Evolutionary conservation across 345 rosid genomes (phyloP), one percentile per base, ranked within the genome.

Genomic region (Melaleuca alternifolia): DNA sequence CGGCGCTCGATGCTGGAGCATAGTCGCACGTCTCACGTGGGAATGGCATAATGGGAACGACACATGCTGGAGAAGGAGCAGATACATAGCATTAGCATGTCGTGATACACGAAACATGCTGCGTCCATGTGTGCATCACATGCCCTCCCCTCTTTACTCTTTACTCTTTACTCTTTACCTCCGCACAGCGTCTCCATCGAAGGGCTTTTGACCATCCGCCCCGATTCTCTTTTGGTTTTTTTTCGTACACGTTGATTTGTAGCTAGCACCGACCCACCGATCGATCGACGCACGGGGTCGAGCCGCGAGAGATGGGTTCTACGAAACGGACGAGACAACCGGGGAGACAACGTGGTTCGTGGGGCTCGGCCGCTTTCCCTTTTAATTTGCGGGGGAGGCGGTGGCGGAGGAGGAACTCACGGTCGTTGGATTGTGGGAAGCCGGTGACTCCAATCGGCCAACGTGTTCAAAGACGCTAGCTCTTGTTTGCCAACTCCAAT

Each of bases 301-400:
- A 41, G 41, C 41, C 3, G 1, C 26, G 65, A 59, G 8, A 59
- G 11, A 26, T 26, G 65, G 8, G 28, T 26, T 57, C 26, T 59
- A 7, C 7, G 4, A 57, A 57, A 26, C 11, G 65, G 65, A 11
- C 8, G 1, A 57, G 65, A 6, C 14, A 11, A 26, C 30, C 2
- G 1, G 8, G 9, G 65, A n/a, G n/a, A 8, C 71, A 3, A 11
- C 1, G 1, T 6, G 33, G n/a, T 0, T 14, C 33, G 16, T 16
- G 12, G 12, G 33, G 65, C 6, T 59, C 2, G 2, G 28, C 71
- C 0, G 0, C 33, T 12, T 57, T 57, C 62, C 26, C 30, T 28
- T 10, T 56, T 28, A 24, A 26, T 57, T 11, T 0, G 0, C 4
- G 41, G 41, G 41, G 3, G 41, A 4, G 41, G 41, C 41, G 41